Evolutionary conservation across 2,329 filamentous ascomycete species (phyloP).

Genomic region (Trichoderma aggressivum): DNA sequence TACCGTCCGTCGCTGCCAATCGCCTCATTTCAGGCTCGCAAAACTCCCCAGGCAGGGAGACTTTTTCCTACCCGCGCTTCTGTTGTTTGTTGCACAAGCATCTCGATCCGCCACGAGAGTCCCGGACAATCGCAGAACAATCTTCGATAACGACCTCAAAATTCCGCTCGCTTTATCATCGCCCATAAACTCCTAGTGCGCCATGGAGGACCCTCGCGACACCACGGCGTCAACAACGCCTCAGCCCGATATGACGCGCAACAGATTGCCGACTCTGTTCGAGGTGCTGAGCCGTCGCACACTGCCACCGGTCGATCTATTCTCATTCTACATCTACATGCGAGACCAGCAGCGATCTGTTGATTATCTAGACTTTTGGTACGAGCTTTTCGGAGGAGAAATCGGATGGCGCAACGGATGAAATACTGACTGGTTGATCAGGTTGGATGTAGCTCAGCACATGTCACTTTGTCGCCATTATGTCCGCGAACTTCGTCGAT

Average conservation of each 20-base stretch:
- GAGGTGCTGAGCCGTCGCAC: slow-evolving; percentile 93
- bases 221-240: slow-evolving; percentile 49
- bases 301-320: slow-evolving; percentile 92
- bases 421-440: slow-evolving; percentile 37
- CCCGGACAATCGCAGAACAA: not conserved
- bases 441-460: slow-evolving; percentile 98
- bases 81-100: slow-evolving; percentile 18
- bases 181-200: not conserved
- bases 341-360: slow-evolving; percentile 96
- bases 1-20: not conserved
- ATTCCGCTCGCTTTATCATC: slow-evolving; percentile 9
- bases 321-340: slow-evolving; percentile 99
- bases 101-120: not conserved
- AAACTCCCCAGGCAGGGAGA: slow-evolving; percentile 12
- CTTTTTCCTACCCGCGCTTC: not conserved
- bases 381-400: slow-evolving; percentile 20
- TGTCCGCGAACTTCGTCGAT: slow-evolving; percentile 89
- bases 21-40: not conserved
- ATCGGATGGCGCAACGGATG: not conserved
- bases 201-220: slow-evolving; percentile 26
- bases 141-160: not conserved
- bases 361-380: slow-evolving; percentile 99
- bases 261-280: slow-evolving; percentile 88
- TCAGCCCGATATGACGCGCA: slow-evolving; percentile 60
- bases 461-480: slow-evolving; percentile 98